phyloP scores from a whole-genome alignment of 495 filamentous ascomycete species.

The Penicillium bialowiezense region DNA sequence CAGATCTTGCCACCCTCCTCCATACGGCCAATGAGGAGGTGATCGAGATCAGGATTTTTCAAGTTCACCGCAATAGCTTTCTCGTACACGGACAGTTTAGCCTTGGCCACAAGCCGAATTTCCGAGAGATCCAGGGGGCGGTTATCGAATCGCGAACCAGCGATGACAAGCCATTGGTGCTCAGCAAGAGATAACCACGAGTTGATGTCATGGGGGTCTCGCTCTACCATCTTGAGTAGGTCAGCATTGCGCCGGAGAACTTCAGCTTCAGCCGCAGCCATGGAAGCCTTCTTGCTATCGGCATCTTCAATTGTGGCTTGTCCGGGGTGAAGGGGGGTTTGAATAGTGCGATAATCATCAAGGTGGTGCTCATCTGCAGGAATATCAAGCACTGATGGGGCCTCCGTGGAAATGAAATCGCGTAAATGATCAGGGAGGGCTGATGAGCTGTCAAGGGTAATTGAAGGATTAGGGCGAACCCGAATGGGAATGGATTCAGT shows the following conservation, averaged over 20 bases:
- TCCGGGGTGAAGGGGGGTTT: slow-evolving; percentile 51
- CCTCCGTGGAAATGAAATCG: not conserved
- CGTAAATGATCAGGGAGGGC: not conserved
- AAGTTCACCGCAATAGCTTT: slow-evolving; percentile 63
- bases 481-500: too few relatives aligned
- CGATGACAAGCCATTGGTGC: slow-evolving; percentile 66
- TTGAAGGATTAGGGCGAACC: too few relatives aligned
- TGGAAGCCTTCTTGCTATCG: not conserved
- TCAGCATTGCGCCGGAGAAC: slow-evolving; percentile 52
- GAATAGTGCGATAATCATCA: slow-evolving; percentile 61
- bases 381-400: not conserved
- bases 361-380: slow-evolving; percentile 16
- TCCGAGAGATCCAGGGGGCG: slow-evolving; percentile 58
- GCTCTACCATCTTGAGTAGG: slow-evolving; percentile 56
- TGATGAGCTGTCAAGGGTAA: too few relatives aligned
- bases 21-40: slow-evolving; percentile 64
- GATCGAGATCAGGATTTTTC: slow-evolving; percentile 43
- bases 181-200: slow-evolving; percentile 75
- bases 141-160: slow-evolving; percentile 30
- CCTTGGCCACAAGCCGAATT: slow-evolving; percentile 63
- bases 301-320: slow-evolving; percentile 14
- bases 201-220: slow-evolving; percentile 61
- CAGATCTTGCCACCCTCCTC: slow-evolving; percentile 69
- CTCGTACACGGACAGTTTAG: slow-evolving; percentile 78
- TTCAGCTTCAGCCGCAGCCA: slow-evolving; percentile 34